Percentiles rank a stretch among this genome's conserved stretches.
phyloP scores from a whole-genome alignment of 2,329 filamentous ascomycete genomes.

The Cercospora nicotianae region DNA sequence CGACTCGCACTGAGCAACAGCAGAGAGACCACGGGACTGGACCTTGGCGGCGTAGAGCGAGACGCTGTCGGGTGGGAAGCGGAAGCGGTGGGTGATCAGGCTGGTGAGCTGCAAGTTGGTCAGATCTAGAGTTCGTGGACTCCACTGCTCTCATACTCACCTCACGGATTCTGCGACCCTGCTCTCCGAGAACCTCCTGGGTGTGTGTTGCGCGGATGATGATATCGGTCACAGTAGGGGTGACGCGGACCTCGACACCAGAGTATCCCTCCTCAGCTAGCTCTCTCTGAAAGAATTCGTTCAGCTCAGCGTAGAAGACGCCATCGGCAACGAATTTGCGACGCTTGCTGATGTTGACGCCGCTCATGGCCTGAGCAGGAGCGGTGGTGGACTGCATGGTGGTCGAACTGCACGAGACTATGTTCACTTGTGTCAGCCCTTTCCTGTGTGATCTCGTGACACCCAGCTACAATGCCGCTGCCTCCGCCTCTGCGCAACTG shows the following conservation, averaged over 20 bases:
- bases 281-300: constrained; percentile 99
- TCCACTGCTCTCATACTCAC: constrained; percentile 21
- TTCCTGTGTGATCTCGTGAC: neutral
- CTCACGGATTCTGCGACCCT: constrained; percentile 98
- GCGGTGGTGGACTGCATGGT: constrained; percentile 27
- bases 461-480: neutral
- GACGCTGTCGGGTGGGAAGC: constrained; percentile 99
- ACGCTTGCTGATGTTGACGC: constrained; percentile 71
- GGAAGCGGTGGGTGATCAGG: constrained; percentile 99
- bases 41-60: constrained; percentile 99
- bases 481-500: neutral
- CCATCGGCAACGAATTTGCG: constrained; percentile 78
- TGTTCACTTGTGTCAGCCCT: neutral
- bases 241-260: constrained; percentile 99
- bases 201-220: constrained; percentile 99
- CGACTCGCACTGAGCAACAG: constrained; percentile 99
- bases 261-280: constrained; percentile 99
- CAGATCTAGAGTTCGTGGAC: neutral
- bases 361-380: constrained; percentile 33
- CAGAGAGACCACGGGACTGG: constrained; percentile 99
- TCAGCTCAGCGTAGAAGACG: constrained; percentile 99
- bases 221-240: constrained; percentile 99
- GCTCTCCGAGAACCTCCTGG: constrained; percentile 99
- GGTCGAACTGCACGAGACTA: constrained; percentile 24
- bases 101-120: constrained; percentile 70